phyloP scores from a whole-genome alignment of 148 eudicot species.

The Rhododendron vialii region DNA sequence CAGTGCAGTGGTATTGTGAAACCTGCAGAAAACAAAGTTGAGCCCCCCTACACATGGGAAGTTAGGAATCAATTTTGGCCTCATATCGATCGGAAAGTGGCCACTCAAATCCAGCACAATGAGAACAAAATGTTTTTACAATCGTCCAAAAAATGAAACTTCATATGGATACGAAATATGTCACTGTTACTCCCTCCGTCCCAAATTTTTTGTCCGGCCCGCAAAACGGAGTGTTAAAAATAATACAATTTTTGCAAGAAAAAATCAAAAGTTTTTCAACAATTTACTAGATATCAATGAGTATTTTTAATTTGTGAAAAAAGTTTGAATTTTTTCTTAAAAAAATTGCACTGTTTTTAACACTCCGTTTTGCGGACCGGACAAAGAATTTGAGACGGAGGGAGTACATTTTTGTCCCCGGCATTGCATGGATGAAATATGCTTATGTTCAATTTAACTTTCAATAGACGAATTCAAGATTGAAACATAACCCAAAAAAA shows the following conservation, averaged over 20 bases:
- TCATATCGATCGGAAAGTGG: neutral
- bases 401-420: neutral
- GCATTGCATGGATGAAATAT: neutral
- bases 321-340: no score
- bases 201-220: no score
- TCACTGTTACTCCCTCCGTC: no score
- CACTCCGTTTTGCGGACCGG: no score
- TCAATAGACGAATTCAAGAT: neutral
- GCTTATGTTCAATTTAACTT: no score
- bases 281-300: no score
- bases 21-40: neutral
- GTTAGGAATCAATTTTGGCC: neutral
- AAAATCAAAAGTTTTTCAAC: no score
- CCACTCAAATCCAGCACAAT: neutral
- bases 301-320: no score
- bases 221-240: no score
- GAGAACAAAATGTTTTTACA: neutral
- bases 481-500: neutral
- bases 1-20: neutral
- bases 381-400: no score
- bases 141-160: neutral
- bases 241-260: no score
- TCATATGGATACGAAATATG: neutral
- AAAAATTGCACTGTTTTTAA: no score
- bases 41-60: neutral